These are phyloP conservation scores for Fusarium sp. DNA, from an alignment of 2,329 filamentous ascomycete species.

Conservation along the genomic window DNA sequence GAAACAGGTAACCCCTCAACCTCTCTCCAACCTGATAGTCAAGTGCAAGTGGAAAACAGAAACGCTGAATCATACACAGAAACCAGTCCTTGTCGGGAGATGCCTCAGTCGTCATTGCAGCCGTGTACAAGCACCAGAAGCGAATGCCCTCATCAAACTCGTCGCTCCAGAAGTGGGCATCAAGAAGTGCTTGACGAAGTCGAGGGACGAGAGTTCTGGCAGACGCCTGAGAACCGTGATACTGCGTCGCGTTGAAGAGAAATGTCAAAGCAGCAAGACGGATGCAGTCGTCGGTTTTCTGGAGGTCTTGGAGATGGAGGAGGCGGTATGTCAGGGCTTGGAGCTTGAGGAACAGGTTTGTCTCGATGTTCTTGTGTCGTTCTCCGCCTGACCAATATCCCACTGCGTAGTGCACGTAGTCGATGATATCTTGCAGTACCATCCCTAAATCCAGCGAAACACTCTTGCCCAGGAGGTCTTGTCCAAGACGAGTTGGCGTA, in stretches of 20 bases:
- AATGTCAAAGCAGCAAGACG: conserved; percentile 1
- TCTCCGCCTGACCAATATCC: neutral
- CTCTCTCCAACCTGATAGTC: neutral
- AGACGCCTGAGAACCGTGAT: conserved; percentile 9
- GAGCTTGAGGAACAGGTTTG: conserved; percentile 12
- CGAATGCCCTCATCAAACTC: too few relatives aligned
- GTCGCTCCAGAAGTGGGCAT: neutral
- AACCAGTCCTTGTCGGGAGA: too few relatives aligned
- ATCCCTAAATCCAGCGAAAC: neutral
- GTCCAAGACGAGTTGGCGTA: neutral
- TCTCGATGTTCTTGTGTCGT: neutral
- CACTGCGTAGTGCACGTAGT: neutral
- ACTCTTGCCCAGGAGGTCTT: neutral
- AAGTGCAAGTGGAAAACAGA: too few relatives aligned
- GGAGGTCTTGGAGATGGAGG: neutral
- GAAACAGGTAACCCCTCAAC: neutral
- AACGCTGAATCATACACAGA: too few relatives aligned
- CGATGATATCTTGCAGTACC: neutral
- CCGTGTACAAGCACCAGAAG: too few relatives aligned
- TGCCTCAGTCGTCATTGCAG: too few relatives aligned
- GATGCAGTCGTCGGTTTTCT: neutral
- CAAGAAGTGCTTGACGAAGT: neutral
- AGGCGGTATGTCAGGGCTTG: conserved; percentile 13
- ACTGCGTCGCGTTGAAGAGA: conserved; percentile 7
- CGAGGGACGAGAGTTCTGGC: neutral